Evolutionary conservation across 495 filamentous ascomycete species (phyloP), one percentile per base, ranked within the genome.

Genomic region (Penicillium psychrofluorescens): DNA sequence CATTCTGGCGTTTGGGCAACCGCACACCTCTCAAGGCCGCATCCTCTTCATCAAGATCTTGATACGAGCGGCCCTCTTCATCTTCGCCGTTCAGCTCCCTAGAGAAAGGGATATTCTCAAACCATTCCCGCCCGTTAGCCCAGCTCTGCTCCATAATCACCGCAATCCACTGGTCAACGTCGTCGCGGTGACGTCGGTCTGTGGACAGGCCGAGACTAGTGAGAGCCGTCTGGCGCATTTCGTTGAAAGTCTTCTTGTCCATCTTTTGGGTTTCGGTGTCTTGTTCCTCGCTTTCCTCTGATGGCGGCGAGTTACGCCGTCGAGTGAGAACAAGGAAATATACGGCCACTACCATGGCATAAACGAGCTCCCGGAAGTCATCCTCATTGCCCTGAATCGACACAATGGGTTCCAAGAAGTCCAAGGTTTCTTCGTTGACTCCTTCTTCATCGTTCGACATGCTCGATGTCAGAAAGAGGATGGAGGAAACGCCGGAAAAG

Each of bases 81-180:
- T 64, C 55, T 40, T 75, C 74, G 1, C 64, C 67, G 40, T 66
- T 51, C 15, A 69, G 40, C 14, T 68, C 63, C 4, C 64, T 66
- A 6, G 63, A 66, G 9, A 60, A 56, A 11, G 59, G 61, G 36
- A 79, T 74, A 48, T 80, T 80, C 38, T 64, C 54, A 36, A 79
- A 86, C 85, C 85, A 90, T 48, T 85, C 83, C 44, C 78, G 67
- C 43, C 58, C 62, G 30, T 79, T 69, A 31, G 79, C 73, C 84
- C 84, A 90, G 11, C 67, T 66, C 10, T 74, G 68, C 36, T 74
- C 63, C 47, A 70, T 74, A 29, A 84, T 71, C 40, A 77, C 54
- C 30, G 72, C 53, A 48, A 83, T 75, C 56, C 83, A 83, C 7
- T 62, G 54, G 43, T 84, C 76, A 9, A 88, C 70, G 42, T 84